A percentile compares a stretch with the other conserved stretches of the same genome.
Conservation (phyloP, 495 filamentous ascomycete genomes). For the Penicillium riverlandense region DNA sequence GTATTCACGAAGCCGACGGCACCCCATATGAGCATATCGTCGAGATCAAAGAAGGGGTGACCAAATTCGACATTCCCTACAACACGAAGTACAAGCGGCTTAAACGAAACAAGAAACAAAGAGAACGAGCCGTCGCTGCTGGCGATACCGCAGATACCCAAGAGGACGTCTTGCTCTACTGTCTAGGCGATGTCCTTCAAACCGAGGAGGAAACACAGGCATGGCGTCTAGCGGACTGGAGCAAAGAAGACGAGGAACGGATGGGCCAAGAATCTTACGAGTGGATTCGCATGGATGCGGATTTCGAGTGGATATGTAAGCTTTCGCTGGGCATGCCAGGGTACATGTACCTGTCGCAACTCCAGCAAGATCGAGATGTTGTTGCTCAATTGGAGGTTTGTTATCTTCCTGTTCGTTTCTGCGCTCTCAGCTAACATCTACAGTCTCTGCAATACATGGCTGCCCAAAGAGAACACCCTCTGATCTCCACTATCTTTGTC, state of each 20-base stretch:
- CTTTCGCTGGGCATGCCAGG: slow-evolving; percentile 71
- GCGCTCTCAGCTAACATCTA: neutral
- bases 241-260: slow-evolving; percentile 69
- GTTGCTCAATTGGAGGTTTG: slow-evolving; percentile 83
- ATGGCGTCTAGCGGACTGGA: slow-evolving; percentile 86
- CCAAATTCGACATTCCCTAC: slow-evolving; percentile 89
- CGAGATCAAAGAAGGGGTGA: slow-evolving; percentile 78
- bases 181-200: slow-evolving; percentile 84
- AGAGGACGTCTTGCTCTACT: slow-evolving; percentile 85
- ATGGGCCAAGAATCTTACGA: slow-evolving; percentile 98
- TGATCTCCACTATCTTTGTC: slow-evolving; percentile 78
- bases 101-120: slow-evolving; percentile 83
- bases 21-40: slow-evolving; percentile 98
- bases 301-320: slow-evolving; percentile 95
- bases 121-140: slow-evolving; percentile 64
- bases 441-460: slow-evolving; percentile 57
- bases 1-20: slow-evolving; percentile 97
- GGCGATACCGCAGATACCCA: slow-evolving; percentile 59
- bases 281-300: slow-evolving; percentile 96
- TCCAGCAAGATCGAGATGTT: slow-evolving; percentile 96
- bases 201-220: slow-evolving; percentile 70
- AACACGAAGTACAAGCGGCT: slow-evolving; percentile 99
- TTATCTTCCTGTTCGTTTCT: neutral
- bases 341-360: slow-evolving; percentile 96
- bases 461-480: slow-evolving; percentile 52